phyloP scores from a whole-genome alignment of 345 rosid genomes.

The Brassica nigra region DNA sequence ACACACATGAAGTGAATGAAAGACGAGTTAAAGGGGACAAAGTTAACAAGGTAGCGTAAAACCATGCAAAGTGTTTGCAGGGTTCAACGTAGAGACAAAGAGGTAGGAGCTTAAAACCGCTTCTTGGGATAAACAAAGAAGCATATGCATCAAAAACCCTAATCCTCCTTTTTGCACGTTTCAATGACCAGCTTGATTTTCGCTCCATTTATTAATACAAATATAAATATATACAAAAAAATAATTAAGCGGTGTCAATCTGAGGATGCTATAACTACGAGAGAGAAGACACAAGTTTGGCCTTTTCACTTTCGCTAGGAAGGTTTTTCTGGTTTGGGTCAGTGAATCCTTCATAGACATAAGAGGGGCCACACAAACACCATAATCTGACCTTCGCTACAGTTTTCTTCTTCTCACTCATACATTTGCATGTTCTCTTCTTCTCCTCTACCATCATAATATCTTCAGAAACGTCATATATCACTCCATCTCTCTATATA shows the following conservation, averaged over 20 bases:
- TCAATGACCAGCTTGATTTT: conserved; percentile 31
- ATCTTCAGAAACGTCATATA: conserved; percentile 27
- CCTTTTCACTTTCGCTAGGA: conserved; percentile 35
- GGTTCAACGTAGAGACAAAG: conserved; percentile 40
- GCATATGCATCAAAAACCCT: conserved; percentile 38
- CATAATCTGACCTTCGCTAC: conserved; percentile 48
- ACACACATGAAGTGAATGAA: conserved; percentile 20
- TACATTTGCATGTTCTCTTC: conserved; percentile 60
- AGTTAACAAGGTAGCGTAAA: conserved; percentile 42
- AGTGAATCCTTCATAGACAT: conserved; percentile 43
- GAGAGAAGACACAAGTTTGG: conserved; percentile 37
- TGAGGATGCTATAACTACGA: conserved; percentile 34
- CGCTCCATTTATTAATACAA: conserved; percentile 18
- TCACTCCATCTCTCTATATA: neutral
- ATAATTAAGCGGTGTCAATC: conserved; percentile 22
- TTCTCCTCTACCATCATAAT: conserved; percentile 29
- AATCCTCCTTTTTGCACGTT: conserved; percentile 24
- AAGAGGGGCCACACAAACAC: conserved; percentile 40
- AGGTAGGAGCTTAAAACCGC: conserved; percentile 12
- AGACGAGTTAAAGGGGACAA: conserved; percentile 34
- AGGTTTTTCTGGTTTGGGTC: conserved; percentile 41
- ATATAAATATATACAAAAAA: neutral
- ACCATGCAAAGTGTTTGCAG: conserved; percentile 40
- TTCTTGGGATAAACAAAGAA: conserved; percentile 41
- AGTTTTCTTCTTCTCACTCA: conserved; percentile 41